phyloP scores from a whole-genome alignment of 768 basidiomycete species.

The Hypholoma sublateritium region DNA sequence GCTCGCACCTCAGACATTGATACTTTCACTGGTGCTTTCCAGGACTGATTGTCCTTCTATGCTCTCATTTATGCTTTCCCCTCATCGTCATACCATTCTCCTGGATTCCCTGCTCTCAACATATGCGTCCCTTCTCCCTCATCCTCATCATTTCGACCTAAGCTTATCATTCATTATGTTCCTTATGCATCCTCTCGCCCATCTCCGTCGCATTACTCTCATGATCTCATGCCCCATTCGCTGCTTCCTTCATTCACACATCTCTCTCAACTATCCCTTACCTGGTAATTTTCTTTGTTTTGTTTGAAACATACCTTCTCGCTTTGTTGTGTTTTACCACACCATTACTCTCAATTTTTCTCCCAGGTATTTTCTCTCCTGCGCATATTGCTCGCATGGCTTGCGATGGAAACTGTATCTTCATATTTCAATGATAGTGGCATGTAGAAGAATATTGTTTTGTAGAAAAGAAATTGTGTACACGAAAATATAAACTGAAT shows the following conservation, averaged over 20 bases:
- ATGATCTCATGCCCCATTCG: neutral
- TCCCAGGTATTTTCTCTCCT: neutral
- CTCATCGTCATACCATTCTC: neutral
- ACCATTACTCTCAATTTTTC: neutral
- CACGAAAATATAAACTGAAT: neutral
- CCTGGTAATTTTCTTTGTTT: neutral
- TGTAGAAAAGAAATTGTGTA: neutral
- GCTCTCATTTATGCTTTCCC: slow-evolving; percentile 15
- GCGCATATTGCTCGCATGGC: neutral
- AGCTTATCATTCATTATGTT: slow-evolving; percentile 11
- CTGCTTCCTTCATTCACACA: neutral
- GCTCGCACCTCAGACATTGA: slow-evolving; percentile 17
- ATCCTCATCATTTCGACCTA: slow-evolving; percentile 3
- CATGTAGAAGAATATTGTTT: too few relatives aligned
- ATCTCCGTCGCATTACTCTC: slow-evolving; percentile 4
- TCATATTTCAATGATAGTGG: too few relatives aligned
- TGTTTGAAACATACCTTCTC: neutral
- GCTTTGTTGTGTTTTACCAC: neutral
- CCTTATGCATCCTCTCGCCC: slow-evolving; percentile 7
- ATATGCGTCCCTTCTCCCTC: slow-evolving; percentile 7
- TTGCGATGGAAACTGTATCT: too few relatives aligned
- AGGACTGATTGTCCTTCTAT: slow-evolving; percentile 32
- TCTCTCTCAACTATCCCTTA: neutral
- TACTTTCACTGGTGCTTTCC: slow-evolving; percentile 43
- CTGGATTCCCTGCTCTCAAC: slow-evolving; percentile 3